Base-by-base conservation (phyloP, 2,329 filamentous ascomycete species). In the Paradendryphiella salina region DNA sequence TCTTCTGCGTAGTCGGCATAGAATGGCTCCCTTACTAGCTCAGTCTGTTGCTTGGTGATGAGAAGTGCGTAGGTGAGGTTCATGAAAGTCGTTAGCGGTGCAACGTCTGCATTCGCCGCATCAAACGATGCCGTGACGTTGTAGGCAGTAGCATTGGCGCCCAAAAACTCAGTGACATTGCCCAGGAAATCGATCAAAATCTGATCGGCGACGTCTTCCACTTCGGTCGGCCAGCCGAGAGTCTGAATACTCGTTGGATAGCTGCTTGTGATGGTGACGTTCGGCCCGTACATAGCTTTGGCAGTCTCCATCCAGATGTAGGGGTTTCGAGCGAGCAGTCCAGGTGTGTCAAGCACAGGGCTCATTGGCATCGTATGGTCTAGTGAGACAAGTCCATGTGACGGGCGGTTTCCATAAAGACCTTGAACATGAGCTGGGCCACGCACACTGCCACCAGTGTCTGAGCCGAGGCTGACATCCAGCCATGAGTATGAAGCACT, bases 401-500 rank as follows among this genome's bases (percentile, higher is more conserved):
- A 76, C 2, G 80, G 80, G 4, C 80, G 66, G 44, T 81, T 80
- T 2, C 79, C 78, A 46, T 76, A 82, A 3, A 79, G 59, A 3
- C 79, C 80, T 57, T 82, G 76, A 0, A 77, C 75, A 42, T 77
- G 70, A 0, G 76, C 69, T 0, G 80, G 80, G 5, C 72, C 72
- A 14, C 80, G 75, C 32, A 82, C 77, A 20, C 75, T 76, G 35
- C 80, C 78, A 31, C 78, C 78, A 6, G 77, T 80, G 47, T 80
- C 79, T 26, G 73, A 76, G 3, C 79, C 79, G 4, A 82, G 63
- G 0, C 77, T 73, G 29, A 82, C 60, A 46, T 82, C 79, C 3
- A 82, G 65, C 78, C 77, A 81, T 0, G 69, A 52, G 48, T 80
- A 81, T 2, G 74, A 70, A 17, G 67, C 76, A 29, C 74, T 72